Evolutionary conservation across 2,329 filamentous ascomycete species (phyloP).

Genomic region (Penicillium sp.): DNA sequence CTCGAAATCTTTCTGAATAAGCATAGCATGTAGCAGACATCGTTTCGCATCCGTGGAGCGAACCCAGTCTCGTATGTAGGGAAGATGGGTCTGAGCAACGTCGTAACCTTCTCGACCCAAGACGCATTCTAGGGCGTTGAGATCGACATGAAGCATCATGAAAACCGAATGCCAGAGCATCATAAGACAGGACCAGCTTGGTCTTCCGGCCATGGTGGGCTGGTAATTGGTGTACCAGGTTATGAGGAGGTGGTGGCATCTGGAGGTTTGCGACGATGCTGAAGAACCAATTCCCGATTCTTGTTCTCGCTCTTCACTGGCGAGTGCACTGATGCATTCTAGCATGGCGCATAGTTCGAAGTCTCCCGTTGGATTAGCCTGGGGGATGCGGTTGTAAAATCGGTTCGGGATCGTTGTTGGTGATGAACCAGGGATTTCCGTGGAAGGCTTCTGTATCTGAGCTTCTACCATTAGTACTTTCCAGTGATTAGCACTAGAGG

Average conservation of each 20-base stretch:
- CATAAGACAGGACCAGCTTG: slow-evolving; percentile 2
- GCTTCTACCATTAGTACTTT: slow-evolving; percentile 6
- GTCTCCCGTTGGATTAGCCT: background rate
- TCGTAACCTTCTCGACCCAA: slow-evolving; percentile 8
- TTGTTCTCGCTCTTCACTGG: background rate
- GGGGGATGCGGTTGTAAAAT: background rate
- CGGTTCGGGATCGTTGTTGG: background rate
- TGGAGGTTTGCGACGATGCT: background rate
- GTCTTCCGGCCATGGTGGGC: background rate
- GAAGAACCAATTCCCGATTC: no score
- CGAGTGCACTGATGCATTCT: slow-evolving; percentile 9
- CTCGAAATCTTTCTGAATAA: slow-evolving; percentile 10
- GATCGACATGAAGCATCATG: slow-evolving; percentile 27
- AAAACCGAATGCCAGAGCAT: slow-evolving; percentile 31
- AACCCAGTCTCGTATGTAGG: slow-evolving; percentile 4
- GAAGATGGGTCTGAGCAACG: background rate
- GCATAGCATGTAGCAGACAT: slow-evolving; percentile 8
- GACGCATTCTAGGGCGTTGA: slow-evolving; percentile 20
- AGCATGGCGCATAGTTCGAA: slow-evolving; percentile 6
- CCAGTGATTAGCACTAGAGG: slow-evolving; percentile 5
- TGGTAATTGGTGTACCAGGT: slow-evolving; percentile 9
- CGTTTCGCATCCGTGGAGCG: slow-evolving; percentile 6
- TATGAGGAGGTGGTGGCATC: slow-evolving; percentile 21
- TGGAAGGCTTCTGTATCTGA: background rate
- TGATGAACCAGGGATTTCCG: background rate